A percentile compares a stretch with the other conserved stretches of the same genome.
Evolutionary conservation across 2,329 filamentous ascomycete genomes (phyloP).

Genomic region (Bipolaris gigantea): DNA sequence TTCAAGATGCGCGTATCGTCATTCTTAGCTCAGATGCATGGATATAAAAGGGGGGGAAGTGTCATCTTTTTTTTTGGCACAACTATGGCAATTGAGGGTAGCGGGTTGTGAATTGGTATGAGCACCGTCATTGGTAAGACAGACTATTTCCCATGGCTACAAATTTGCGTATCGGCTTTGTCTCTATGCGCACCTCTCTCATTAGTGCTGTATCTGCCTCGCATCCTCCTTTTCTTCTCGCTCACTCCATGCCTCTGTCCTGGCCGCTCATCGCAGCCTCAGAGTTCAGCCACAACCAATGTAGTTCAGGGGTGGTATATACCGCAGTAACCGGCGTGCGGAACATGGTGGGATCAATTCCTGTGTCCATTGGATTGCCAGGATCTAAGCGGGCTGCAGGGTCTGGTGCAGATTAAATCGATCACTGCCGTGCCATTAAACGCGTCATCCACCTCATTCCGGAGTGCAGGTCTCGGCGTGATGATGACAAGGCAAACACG

Average conservation of each 20-base stretch:
- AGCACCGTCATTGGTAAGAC: neutral
- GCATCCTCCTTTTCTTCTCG: neutral
- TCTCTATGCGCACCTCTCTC: neutral
- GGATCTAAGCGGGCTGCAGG: neutral
- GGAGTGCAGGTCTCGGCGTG: neutral
- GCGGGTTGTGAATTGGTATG: neutral
- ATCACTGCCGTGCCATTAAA: neutral
- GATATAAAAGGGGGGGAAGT: no score
- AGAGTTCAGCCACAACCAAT: neutral
- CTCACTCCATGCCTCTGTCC: neutral
- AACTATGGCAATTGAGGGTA: no score
- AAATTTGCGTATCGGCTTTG: neutral
- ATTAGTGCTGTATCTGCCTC: no score
- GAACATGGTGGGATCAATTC: neutral
- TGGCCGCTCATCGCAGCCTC: neutral
- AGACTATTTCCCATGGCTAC: neutral
- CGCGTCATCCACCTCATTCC: neutral
- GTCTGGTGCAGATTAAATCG: neutral
- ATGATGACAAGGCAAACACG: neutral
- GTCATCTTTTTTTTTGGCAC: no score
- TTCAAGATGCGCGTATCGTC: no score
- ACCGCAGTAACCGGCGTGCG: neutral
- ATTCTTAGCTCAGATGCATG: no score
- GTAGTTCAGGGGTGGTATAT: neutral
- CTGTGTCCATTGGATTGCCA: neutral